Evolutionary conservation across 768 basidiomycete species (phyloP).

Genomic region (Chalciporus sphaerocephalus): DNA sequence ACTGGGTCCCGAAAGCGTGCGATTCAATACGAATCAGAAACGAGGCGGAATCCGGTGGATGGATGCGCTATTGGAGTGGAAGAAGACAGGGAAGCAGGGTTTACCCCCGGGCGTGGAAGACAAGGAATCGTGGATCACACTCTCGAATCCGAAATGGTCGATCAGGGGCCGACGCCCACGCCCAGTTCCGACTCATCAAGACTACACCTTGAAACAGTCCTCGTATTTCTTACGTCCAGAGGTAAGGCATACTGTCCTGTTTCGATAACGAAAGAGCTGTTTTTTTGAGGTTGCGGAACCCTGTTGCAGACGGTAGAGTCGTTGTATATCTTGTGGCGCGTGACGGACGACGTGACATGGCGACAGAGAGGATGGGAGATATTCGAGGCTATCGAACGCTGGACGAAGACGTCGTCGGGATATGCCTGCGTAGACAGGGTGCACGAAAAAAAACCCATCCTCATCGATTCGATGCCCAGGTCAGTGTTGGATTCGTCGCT

Average conservation of each 20-base stretch:
- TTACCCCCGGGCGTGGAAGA: conserved; percentile 51
- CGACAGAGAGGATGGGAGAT: conserved; percentile 66
- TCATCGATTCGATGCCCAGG: conserved; percentile 68
- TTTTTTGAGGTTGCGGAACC: too few species aligned
- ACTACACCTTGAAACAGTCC: conserved; percentile 46
- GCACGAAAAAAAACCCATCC: conserved; percentile 28
- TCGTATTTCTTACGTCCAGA: conserved; percentile 66
- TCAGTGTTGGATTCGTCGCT: conserved; percentile 28
- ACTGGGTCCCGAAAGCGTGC: conserved; percentile 54
- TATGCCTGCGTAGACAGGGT: conserved; percentile 55
- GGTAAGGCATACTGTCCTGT: conserved; percentile 37
- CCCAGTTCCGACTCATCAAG: conserved; percentile 33
- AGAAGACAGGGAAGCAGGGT: conserved; percentile 36
- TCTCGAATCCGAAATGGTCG: not conserved
- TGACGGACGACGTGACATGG: conserved; percentile 66
- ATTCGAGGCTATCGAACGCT: conserved; percentile 59
- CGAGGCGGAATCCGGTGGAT: conserved; percentile 20
- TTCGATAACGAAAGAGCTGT: conserved; percentile 66
- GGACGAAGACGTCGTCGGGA: conserved; percentile 54
- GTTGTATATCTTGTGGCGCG: conserved; percentile 65
- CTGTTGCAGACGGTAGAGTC: conserved; percentile 64
- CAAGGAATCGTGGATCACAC: conserved; percentile 18
- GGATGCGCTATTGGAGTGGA: conserved; percentile 43
- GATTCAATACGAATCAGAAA: conserved; percentile 13
- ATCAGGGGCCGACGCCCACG: conserved; percentile 8